phyloP scores from a whole-genome alignment of 768 basidiomycete species.

The Mycena albidolilacea region DNA sequence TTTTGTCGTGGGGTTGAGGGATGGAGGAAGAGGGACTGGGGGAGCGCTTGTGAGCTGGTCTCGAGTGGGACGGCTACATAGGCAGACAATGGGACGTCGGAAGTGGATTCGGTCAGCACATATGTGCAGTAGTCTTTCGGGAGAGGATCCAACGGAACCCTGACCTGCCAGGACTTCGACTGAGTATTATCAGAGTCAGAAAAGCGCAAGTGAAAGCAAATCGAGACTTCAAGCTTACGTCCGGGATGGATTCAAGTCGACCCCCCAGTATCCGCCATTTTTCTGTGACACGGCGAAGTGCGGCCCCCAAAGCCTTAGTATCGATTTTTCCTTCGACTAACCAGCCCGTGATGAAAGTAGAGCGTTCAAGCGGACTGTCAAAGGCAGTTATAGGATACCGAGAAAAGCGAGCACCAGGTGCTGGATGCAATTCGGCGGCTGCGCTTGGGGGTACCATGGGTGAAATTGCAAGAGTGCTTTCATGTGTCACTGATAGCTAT shows the following conservation, averaged over 20 bases:
- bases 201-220: background rate
- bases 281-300: slow-evolving; percentile 49
- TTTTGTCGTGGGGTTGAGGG: slow-evolving; percentile 56
- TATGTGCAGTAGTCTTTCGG: slow-evolving; percentile 53
- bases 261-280: slow-evolving; percentile 54
- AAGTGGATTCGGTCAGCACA: slow-evolving; percentile 52
- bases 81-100: slow-evolving; percentile 52
- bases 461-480: background rate
- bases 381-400: slow-evolving; percentile 53
- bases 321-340: slow-evolving; percentile 58
- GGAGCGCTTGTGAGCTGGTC: slow-evolving; percentile 52
- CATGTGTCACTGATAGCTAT: slow-evolving; percentile 11
- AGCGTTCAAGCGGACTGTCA: slow-evolving; percentile 46
- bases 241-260: slow-evolving; percentile 44
- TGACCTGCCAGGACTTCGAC: slow-evolving; percentile 51
- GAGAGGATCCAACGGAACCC: slow-evolving; percentile 53
- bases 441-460: slow-evolving; percentile 8
- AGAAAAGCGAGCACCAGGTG: slow-evolving; percentile 3
- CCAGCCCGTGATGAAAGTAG: slow-evolving; percentile 60
- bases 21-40: slow-evolving; percentile 55
- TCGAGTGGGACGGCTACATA: slow-evolving; percentile 54
- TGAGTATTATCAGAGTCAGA: slow-evolving; percentile 39
- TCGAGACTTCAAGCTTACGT: slow-evolving; percentile 14
- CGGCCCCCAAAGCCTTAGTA: slow-evolving; percentile 46
- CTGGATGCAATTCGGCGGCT: background rate